These are phyloP conservation scores for Gomphus bonarii DNA, from an alignment of 1,284 basidiomycete species.

Conservation along the genomic window DNA sequence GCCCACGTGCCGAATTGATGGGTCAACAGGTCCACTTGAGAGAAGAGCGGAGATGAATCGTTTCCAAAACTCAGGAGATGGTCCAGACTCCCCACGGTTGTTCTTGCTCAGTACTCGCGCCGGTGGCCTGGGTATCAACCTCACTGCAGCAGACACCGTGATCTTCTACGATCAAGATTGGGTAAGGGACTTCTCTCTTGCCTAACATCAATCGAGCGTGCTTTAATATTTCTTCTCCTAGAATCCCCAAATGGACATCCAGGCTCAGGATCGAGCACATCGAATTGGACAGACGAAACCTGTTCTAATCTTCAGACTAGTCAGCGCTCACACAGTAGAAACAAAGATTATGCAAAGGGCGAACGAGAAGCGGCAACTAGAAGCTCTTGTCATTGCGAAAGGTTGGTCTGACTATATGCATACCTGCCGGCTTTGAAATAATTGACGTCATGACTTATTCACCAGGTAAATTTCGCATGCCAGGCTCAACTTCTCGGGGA, in stretches of 20 bases:
- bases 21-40: slow-evolving; percentile 65
- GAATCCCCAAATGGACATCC: slow-evolving; percentile 96
- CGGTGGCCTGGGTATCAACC: slow-evolving; percentile 87
- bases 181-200: slow-evolving; percentile 38
- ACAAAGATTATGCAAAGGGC: slow-evolving; percentile 87
- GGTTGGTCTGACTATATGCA: slow-evolving; percentile 30
- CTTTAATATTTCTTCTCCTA: slow-evolving; percentile 21
- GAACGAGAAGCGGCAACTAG: slow-evolving; percentile 80
- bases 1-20: slow-evolving; percentile 86
- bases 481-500: slow-evolving; percentile 30
- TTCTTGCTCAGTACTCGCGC: slow-evolving; percentile 91
- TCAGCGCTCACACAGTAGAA: slow-evolving; percentile 84
- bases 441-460: background rate
- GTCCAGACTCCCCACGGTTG: slow-evolving; percentile 57
- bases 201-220: background rate
- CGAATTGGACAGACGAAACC: slow-evolving; percentile 90
- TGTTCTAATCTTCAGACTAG: slow-evolving; percentile 81
- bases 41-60: slow-evolving; percentile 77
- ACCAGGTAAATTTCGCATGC: slow-evolving; percentile 72
- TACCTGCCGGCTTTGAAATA: background rate
- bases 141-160: slow-evolving; percentile 90
- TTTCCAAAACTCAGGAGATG: slow-evolving; percentile 73
- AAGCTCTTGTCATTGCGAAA: slow-evolving; percentile 90
- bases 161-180: slow-evolving; percentile 96
- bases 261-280: slow-evolving; percentile 93